Evolutionary conservation across 257 asterid genomes (phyloP).

Genomic region (Schizonepeta tenuifolia): DNA sequence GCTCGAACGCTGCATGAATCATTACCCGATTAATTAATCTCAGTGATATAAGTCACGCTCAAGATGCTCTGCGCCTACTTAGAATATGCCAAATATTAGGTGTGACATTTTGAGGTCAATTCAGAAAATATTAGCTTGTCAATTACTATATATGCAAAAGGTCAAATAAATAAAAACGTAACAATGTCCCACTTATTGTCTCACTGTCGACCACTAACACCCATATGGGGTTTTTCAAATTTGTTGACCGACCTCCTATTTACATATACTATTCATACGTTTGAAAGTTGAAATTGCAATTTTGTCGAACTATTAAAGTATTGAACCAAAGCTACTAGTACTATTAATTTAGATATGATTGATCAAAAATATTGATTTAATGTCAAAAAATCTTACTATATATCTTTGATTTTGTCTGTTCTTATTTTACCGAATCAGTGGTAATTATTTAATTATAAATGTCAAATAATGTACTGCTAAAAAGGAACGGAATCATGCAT

Average conservation of each 20-base stretch:
- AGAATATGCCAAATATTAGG: conserved; percentile 23
- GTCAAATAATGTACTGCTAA: too few relatives aligned
- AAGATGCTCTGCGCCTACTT: conserved; percentile 11
- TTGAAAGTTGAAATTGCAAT: neutral
- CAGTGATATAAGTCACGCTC: neutral
- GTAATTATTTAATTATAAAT: too few relatives aligned
- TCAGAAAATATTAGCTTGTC: neutral
- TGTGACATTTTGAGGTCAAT: neutral
- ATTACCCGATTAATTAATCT: neutral
- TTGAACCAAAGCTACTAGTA: too few relatives aligned
- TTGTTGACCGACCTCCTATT: conserved; percentile 17
- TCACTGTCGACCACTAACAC: conserved; percentile 3
- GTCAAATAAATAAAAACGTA: neutral
- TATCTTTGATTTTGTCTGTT: too few relatives aligned
- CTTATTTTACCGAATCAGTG: too few relatives aligned
- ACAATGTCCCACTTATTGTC: conserved; percentile 15
- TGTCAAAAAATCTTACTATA: too few relatives aligned
- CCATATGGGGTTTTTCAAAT: conserved; percentile 1
- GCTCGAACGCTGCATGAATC: too few relatives aligned
- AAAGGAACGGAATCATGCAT: too few relatives aligned
- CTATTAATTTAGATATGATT: neutral
- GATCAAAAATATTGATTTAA: neutral
- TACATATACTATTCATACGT: neutral
- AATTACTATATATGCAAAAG: neutral
- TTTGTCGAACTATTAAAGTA: neutral